These are phyloP conservation scores for Capronia epimyces DNA, from an alignment of 2,329 filamentous ascomycete species.

Conservation along the genomic window DNA sequence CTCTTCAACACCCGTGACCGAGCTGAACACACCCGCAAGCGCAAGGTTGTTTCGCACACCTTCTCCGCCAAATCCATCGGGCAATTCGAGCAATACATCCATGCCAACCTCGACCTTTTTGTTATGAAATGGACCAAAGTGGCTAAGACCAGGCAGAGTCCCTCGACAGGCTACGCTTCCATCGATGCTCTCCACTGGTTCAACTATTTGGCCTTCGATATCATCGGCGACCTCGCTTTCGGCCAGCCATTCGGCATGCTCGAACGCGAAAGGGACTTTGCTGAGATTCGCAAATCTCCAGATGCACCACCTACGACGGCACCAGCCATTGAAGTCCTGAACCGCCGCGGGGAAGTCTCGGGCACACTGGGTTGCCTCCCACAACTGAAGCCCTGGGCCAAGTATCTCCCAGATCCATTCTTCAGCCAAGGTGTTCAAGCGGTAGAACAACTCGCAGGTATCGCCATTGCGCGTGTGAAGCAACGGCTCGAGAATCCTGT, in stretches of 20 bases:
- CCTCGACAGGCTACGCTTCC: slow-evolving; percentile 52
- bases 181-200: slow-evolving; percentile 77
- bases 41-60: slow-evolving; percentile 81
- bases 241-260: slow-evolving; percentile 81
- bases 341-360: slow-evolving; percentile 80
- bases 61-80: slow-evolving; percentile 75
- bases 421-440: slow-evolving; percentile 69
- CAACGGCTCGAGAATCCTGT: slow-evolving; percentile 59
- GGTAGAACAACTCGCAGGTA: slow-evolving; percentile 76
- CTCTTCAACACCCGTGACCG: slow-evolving; percentile 87
- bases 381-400: slow-evolving; percentile 69
- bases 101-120: slow-evolving; percentile 69
- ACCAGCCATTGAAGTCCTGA: slow-evolving; percentile 79
- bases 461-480: slow-evolving; percentile 77
- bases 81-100: slow-evolving; percentile 86
- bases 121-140: slow-evolving; percentile 67
- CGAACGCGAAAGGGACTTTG: slow-evolving; percentile 66
- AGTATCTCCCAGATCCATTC: slow-evolving; percentile 75
- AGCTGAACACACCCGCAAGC: slow-evolving; percentile 76
- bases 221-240: slow-evolving; percentile 61
- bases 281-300: slow-evolving; percentile 62
- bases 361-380: slow-evolving; percentile 72
- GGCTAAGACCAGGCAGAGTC: slow-evolving; percentile 39
- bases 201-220: slow-evolving; percentile 60
- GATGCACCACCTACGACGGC: slow-evolving; percentile 61